Conservation (phyloP, 805 yeast species). For the Zygotorulaspora chibaensis region DNA sequence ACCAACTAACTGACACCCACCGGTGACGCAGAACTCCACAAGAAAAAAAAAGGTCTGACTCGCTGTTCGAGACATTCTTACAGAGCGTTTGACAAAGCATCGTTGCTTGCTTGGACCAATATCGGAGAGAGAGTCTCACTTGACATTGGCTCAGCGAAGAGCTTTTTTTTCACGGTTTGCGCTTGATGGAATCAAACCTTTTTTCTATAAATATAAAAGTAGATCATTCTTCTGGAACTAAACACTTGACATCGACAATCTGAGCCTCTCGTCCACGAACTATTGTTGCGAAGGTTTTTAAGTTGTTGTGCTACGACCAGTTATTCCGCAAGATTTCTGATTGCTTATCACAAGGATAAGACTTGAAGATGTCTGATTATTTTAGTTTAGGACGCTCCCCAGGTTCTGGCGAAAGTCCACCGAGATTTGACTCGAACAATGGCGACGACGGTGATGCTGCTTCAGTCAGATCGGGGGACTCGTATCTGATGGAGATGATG, state of each 20-base stretch:
- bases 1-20: not conserved
- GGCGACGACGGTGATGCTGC: not conserved
- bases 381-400: slow-evolving; percentile 16
- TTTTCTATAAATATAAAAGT: not conserved
- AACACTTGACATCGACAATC: too few species aligned
- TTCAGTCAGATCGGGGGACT: not conserved
- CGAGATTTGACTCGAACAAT: not conserved
- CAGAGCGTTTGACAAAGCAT: too few species aligned
- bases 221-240: not conserved
- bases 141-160: not conserved
- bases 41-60: not conserved
- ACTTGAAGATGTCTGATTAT: slow-evolving; percentile 23
- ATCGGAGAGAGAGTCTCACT: not conserved
- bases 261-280: not conserved
- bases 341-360: not conserved
- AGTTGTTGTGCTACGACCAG: not conserved
- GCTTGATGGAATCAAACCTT: not conserved
- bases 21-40: not conserved
- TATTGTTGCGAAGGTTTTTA: not conserved
- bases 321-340: not conserved
- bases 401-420: slow-evolving; percentile 3
- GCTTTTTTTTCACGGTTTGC: not conserved
- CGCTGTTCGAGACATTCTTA: not conserved
- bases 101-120: not conserved
- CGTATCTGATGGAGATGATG: not conserved